Conservation (phyloP, 345 rosid genomes). For the Cardamine occulta region DNA sequence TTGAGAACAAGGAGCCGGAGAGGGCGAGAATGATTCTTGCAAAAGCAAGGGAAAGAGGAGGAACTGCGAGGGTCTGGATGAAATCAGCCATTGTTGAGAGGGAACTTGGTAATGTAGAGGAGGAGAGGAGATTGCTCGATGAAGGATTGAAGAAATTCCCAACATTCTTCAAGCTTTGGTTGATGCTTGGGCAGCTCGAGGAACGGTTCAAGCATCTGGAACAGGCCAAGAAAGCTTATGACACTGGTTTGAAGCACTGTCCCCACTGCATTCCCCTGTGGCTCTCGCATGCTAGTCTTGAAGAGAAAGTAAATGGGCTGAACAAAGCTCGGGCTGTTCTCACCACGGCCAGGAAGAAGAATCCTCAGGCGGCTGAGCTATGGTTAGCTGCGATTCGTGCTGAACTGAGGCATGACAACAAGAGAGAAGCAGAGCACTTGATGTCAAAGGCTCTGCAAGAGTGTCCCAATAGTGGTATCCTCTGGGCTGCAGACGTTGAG, state of each 20-base stretch:
- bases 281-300: slow-evolving; percentile 79
- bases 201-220: slow-evolving; percentile 67
- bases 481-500: slow-evolving; percentile 89
- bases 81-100: slow-evolving; percentile 96
- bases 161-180: slow-evolving; percentile 84
- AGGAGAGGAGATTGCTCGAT: slow-evolving; percentile 79
- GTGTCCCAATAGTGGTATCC: slow-evolving; percentile 85
- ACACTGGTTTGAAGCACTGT: slow-evolving; percentile 70
- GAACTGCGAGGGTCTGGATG: slow-evolving; percentile 98
- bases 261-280: slow-evolving; percentile 70
- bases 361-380: slow-evolving; percentile 73
- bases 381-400: slow-evolving; percentile 94
- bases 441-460: slow-evolving; percentile 96
- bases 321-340: slow-evolving; percentile 86
- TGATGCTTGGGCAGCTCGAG: slow-evolving; percentile 96
- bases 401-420: slow-evolving; percentile 76
- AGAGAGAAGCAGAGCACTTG: slow-evolving; percentile 77
- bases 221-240: slow-evolving; percentile 70
- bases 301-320: slow-evolving; percentile 75
- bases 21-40: slow-evolving; percentile 93
- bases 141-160: slow-evolving; percentile 87
- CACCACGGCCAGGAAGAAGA: slow-evolving; percentile 78
- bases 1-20: slow-evolving; percentile 95
- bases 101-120: slow-evolving; percentile 72
- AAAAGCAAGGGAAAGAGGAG: slow-evolving; percentile 94